Evolutionary conservation across 2,329 filamentous ascomycete genomes (phyloP), one percentile per base, ranked within the genome.

Genomic region (Ciborinia camelliae): DNA sequence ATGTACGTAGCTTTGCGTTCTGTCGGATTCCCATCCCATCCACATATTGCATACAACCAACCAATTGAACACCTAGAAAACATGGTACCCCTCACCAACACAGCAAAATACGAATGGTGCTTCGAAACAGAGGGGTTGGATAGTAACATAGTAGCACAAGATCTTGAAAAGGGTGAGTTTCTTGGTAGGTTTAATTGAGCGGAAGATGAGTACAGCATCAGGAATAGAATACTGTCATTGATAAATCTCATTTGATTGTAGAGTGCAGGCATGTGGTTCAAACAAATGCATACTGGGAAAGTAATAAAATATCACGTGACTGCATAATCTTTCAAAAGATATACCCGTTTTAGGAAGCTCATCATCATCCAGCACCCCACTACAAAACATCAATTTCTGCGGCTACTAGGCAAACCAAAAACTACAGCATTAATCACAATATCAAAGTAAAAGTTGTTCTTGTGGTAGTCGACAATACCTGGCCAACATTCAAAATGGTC

Each of bases 401-500:
- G 8, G 26, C 7, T 26, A 26, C 18, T 9, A n/a, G n/a, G n/a
- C n/a, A n/a, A n/a, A n/a, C n/a, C 41, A 47, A 57, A 26, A 43
- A 23, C 6, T 54, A 23, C 9, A 47, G 45, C 47, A 48, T 10
- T 10, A n/a, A 55, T 14, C 9, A 32, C 37, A 45, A 43, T 35
- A 8, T n/a, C n/a, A 41, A 28, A 28, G 2, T 28, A 9, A 9
- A 30, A 23, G 5, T 45, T 7, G 1, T 3, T n/a, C n/a, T 32
- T 32, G 12, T n/a, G 5, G 6, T 15, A 18, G 9, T 23, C 12
- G 32, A 18, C 8, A 18, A 14, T 23, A 58, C 14, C 28, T 4
- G 15, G 7, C 12, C 14, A 47, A 28, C 32, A 15, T 59, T 58
- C 60, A 69, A 28, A 23, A 74, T 74, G 72, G 67, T 69, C 0